A percentile compares a stretch with the other conserved stretches of the same genome.
Evolutionary conservation across 345 rosid genomes (phyloP).

Genomic region (Lepidium africanum): DNA sequence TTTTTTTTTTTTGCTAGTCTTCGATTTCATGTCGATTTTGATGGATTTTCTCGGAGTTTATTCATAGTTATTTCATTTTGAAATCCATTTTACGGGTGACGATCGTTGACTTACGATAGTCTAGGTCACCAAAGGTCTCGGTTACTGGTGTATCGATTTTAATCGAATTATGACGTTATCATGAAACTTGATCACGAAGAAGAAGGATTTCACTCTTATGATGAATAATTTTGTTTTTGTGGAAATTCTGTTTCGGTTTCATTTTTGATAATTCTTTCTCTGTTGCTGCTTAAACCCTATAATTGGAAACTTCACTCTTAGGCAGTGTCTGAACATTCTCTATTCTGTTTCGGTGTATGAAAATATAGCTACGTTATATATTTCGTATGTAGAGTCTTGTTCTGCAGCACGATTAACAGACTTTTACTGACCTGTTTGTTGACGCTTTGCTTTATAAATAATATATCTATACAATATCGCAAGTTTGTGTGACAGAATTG

Average conservation of each 20-base stretch:
- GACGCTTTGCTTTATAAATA: not conserved
- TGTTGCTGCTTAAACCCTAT: conserved; percentile 20
- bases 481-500: conserved; percentile 18
- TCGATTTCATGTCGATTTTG: not conserved
- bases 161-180: not conserved
- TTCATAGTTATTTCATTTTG: not conserved
- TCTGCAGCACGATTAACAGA: not conserved
- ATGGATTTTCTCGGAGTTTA: not conserved
- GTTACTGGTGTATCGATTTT: not conserved
- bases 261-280: not conserved
- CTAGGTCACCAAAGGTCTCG: not conserved
- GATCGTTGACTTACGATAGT: conserved; percentile 26
- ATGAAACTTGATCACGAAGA: not conserved
- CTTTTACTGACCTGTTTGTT: not conserved
- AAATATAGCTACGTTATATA: not conserved
- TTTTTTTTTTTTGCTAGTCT: not conserved
- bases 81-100: conserved; percentile 8
- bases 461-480: not conserved
- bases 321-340: not conserved
- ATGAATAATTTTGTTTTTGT: not conserved
- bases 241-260: not conserved
- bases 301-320: not conserved
- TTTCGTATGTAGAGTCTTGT: not conserved
- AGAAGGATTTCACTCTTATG: not conserved
- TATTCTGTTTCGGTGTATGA: not conserved